Evolutionary conservation across 441 rosid species (phyloP), one percentile per base, ranked within the genome.

Genomic region (Populus hybrid): DNA sequence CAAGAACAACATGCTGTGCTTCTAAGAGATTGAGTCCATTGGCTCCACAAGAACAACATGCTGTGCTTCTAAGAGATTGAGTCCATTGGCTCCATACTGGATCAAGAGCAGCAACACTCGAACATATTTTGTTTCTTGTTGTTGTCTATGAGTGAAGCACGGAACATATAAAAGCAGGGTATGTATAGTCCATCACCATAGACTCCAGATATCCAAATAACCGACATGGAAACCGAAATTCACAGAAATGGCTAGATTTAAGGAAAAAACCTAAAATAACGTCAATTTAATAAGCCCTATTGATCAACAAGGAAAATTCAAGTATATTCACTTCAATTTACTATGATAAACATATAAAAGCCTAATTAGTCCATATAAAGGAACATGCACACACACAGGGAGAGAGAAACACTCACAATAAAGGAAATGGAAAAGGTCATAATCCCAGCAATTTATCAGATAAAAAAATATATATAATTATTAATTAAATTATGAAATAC

Each of bases 1-100:
- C 97, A 46, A 95, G 93, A 82, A 95, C 85, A 75, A 95, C 99
- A 82, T 94, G 99, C 78, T 90, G 92, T 76, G 99, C 98, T 86
- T 95, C 99, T 78, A 95, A 85, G 72, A 95, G 98, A 80, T 95
- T 95, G 70, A 95, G 97, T 61, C 99, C 26, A 26, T 26, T 26
- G 26, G 26, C 26, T 26, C 26, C 26, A 26, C 26, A 26, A 26
- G 26, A 26, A 26, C 26, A 26, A 26, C 26, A 26, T 26, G 26
- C 26, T 26, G 26, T 26, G 26, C 26, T 26, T 26, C 26, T 26
- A 26, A 26, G 26, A 26, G 26, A 26, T 26, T 26, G 26, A 26
- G 26, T 26, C 26, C 99, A 71, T 95, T 95, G 32, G 98, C 99
- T 72, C 98, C 99, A 84, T 95, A 97, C 74, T 94, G 97, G 84